Percentiles rank a stretch among this genome's conserved stretches.
Conservation (phyloP, 2,329 filamentous ascomycete species). For the Alternaria sp. region DNA sequence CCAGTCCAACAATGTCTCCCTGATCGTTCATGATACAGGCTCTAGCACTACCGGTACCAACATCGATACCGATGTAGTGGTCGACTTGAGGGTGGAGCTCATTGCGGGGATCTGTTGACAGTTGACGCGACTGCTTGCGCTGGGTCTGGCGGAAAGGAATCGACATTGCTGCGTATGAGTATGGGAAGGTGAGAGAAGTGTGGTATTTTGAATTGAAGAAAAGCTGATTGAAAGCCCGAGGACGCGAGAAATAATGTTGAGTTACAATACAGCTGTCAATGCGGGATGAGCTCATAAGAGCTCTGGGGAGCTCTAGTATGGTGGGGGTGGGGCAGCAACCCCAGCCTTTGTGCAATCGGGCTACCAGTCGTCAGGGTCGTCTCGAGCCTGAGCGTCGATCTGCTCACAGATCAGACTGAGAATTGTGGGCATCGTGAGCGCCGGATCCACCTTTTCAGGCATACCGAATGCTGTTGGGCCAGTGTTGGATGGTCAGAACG, state of each 20-base stretch:
- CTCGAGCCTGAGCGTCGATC: conserved; percentile 26
- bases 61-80: conserved; percentile 86
- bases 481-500: conserved; percentile 22
- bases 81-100: conserved; percentile 63
- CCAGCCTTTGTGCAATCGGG: conserved; percentile 26
- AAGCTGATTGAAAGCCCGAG: conserved; percentile 1
- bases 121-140: conserved; percentile 51
- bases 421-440: conserved; percentile 42
- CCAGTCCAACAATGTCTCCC: conserved; percentile 78
- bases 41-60: conserved; percentile 92
- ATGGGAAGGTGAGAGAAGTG: background rate
- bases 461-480: conserved; percentile 23
- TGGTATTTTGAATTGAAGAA: background rate
- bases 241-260: conserved; percentile 38
- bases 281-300: conserved; percentile 47
- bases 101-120: conserved; percentile 61
- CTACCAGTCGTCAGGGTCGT: conserved; percentile 15
- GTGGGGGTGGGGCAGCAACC: conserved; percentile 44
- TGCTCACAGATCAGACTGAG: conserved; percentile 22
- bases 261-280: conserved; percentile 32
- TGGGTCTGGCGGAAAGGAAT: conserved; percentile 37
- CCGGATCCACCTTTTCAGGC: conserved; percentile 39
- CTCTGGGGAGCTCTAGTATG: conserved; percentile 34
- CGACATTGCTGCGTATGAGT: conserved; percentile 28
- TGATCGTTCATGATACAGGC: conserved; percentile 93